These are phyloP conservation scores for Myriosclerotinia duriaeana DNA, from an alignment of 2,329 filamentous ascomycete genomes.

Conservation along the genomic window DNA sequence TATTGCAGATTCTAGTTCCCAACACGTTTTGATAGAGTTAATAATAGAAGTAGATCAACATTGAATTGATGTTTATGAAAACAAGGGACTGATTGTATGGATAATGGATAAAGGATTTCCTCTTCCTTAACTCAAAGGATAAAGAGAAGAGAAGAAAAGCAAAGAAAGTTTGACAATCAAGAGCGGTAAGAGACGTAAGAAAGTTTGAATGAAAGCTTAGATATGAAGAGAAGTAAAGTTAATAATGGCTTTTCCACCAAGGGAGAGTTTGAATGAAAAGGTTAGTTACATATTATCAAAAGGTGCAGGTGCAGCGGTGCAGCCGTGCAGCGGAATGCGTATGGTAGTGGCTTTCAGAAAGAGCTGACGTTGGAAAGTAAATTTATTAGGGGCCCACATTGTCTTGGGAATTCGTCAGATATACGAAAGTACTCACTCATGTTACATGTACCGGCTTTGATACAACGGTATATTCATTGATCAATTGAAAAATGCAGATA, in stretches of 20 bases:
- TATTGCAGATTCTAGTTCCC: background rate
- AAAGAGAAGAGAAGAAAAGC: background rate
- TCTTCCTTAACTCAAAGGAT: background rate
- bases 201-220: too few relatives aligned
- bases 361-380: conserved; percentile 17
- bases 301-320: conserved; percentile 7
- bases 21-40: background rate
- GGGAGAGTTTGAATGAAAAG: background rate
- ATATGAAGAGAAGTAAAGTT: too few relatives aligned
- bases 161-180: background rate
- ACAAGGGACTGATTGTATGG: background rate
- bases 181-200: background rate
- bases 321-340: conserved; percentile 4
- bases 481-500: background rate
- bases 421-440: background rate
- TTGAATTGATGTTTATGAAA: background rate
- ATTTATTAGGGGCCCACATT: conserved; percentile 4
- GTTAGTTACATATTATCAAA: background rate
- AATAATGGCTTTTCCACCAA: background rate
- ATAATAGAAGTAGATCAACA: background rate
- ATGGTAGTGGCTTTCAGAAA: conserved; percentile 11
- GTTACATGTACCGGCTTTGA: background rate
- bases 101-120: background rate
- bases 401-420: background rate
- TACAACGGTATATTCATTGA: background rate